Percentiles rank a stretch among this genome's conserved stretches.
These are phyloP conservation scores for Turritis glabra DNA, from an alignment of 345 rosid genomes.

Conservation along the genomic window DNA sequence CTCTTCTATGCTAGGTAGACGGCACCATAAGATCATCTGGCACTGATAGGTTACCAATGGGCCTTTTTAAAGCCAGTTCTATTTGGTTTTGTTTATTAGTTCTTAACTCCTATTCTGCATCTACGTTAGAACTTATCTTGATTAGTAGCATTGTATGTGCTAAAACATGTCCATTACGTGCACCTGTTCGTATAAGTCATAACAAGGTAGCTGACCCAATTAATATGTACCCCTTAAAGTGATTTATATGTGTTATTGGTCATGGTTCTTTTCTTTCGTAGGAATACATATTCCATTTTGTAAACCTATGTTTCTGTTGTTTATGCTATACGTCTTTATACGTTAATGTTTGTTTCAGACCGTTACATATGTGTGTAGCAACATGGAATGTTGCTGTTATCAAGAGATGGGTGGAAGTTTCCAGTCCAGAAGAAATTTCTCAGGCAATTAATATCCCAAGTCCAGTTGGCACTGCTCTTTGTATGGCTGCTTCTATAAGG, in stretches of 20 bases:
- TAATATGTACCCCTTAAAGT: neutral
- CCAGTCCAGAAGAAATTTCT: constrained; percentile 65
- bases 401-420: constrained; percentile 91
- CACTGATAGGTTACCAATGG: constrained; percentile 1
- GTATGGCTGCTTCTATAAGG: constrained; percentile 86
- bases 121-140: neutral
- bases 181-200: constrained; percentile 1
- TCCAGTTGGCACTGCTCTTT: constrained; percentile 85
- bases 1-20: constrained; percentile 7
- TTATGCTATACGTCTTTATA: constrained; percentile 15
- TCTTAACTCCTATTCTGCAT: constrained; percentile 6
- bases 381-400: constrained; percentile 92
- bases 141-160: constrained; percentile 1
- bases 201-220: neutral
- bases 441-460: constrained; percentile 76
- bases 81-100: neutral
- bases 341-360: constrained; percentile 53
- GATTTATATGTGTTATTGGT: neutral
- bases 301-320: constrained; percentile 4
- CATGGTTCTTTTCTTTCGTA: neutral
- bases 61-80: neutral
- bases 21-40: constrained; percentile 8
- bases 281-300: neutral
- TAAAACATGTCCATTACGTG: neutral
- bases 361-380: constrained; percentile 84